These are phyloP conservation scores for Coemansia sp. DNA, from an alignment of 192 early-diverging fungal species.

Conservation along the genomic window DNA sequence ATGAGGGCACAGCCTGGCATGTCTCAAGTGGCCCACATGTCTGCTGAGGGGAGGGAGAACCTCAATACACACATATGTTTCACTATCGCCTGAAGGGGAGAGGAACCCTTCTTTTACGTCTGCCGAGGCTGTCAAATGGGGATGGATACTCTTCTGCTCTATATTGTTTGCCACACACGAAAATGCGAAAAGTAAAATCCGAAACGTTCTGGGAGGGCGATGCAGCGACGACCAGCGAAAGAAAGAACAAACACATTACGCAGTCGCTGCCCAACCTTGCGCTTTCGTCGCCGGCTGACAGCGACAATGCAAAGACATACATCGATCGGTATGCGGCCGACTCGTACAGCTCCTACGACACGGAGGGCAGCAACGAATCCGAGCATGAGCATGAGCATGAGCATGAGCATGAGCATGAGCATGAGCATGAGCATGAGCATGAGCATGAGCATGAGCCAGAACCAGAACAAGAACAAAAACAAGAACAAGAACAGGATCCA, in stretches of 20 bases:
- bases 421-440: no score
- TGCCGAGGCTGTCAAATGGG: no score
- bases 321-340: slow-evolving; percentile 18
- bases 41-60: not conserved
- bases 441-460: no score
- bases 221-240: not conserved
- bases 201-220: not conserved
- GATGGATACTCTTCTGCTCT: no score
- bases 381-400: not conserved
- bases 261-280: slow-evolving; percentile 22
- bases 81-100: no score
- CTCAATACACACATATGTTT: no score
- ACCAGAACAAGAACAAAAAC: not conserved
- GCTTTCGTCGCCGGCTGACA: not conserved
- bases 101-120: no score
- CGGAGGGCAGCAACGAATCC: not conserved
- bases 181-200: not conserved
- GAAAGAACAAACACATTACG: not conserved
- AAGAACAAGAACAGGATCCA: no score
- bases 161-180: no score
- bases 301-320: slow-evolving; percentile 5
- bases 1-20: not conserved
- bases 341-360: not conserved
- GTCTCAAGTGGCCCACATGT: slow-evolving; percentile 5
- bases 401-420: no score